Evolutionary conservation across 352 stramenopile species (phyloP), one percentile per base, ranked within the genome.

Genomic region (Phytopythium aichiense): DNA sequence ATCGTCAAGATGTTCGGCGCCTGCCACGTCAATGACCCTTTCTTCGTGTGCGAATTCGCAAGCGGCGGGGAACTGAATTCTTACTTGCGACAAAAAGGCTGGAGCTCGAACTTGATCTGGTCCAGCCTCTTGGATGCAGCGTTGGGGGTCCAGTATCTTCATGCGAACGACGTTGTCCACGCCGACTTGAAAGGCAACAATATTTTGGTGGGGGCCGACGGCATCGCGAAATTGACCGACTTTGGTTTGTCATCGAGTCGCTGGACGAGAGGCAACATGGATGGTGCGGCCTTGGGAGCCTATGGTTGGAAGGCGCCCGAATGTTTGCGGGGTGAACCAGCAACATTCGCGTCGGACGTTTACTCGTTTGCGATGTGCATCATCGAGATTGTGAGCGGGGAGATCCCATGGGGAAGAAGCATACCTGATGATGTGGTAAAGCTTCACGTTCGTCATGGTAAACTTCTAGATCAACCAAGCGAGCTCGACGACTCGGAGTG

Each of bases 71-170:
- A 62, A 37, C 45, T 70, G 18, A 12, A 33, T 40, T 56, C 55
- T 7, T 68, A 59, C 7, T 20, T 59, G 42, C 22, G 33, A 4
- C 38, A 15, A 15, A 12, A 22, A 13, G 42, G 28, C 5, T 30
- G 60, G 2, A 31, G n/a, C 2, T 25, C 33, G 9, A 22, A 42
- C 7, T 7, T 48, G 33, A 51, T 65, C 35, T 71, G 59, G 60
- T 30, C 35, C 1, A 22, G 65, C 8, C n/a, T 77, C 16, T 58
- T 64, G n/a, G 49, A 77, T 4, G 56, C 67, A 7, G 61, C 63
- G 2, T 38, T 76, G 35, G 86, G 78, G 2, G 46, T 95, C 1
- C 28, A 67, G 38, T 89, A 66, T 15, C 53, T 66, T 7, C 50
- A 68, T 33, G 56, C 54, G 0, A 60, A 52, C 8, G 23, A 33